Conservation (phyloP, 2,329 filamentous ascomycete genomes). For the Erysiphe pulchra region DNA sequence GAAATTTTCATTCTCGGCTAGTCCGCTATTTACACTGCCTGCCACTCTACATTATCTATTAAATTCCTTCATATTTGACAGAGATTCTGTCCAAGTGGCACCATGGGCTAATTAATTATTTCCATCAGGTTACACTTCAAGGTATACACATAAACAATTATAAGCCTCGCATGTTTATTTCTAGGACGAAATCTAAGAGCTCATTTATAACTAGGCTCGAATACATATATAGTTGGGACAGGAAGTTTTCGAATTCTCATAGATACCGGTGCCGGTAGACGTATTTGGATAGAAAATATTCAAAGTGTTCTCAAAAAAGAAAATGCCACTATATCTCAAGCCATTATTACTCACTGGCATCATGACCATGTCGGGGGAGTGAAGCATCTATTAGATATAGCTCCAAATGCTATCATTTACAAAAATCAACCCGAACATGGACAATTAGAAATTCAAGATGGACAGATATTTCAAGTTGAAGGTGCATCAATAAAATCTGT, state of each 20-base stretch:
- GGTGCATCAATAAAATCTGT: constrained; percentile 42
- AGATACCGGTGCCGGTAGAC: constrained; percentile 61
- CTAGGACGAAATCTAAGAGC: constrained; percentile 15
- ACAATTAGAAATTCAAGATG: constrained; percentile 28
- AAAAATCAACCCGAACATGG: constrained; percentile 33
- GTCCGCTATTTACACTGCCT: too few relatives aligned
- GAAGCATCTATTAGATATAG: constrained; percentile 35
- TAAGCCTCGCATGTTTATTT: background rate
- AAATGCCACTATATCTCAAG: constrained; percentile 37
- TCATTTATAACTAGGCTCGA: constrained; percentile 44
- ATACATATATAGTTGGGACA: constrained; percentile 76
- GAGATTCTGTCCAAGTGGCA: background rate
- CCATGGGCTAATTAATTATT: constrained; percentile 1
- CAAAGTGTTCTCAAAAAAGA: constrained; percentile 38
- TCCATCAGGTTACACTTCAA: constrained; percentile 29
- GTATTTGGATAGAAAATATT: constrained; percentile 45
- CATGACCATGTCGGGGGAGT: constrained; percentile 64
- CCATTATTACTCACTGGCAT: constrained; percentile 82
- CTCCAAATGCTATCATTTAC: constrained; percentile 35
- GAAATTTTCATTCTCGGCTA: background rate
- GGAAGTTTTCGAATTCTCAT: constrained; percentile 52
- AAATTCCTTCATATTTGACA: background rate
- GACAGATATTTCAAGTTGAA: constrained; percentile 25
- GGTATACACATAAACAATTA: constrained; percentile 16
- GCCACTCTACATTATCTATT: too few relatives aligned